Evolutionary conservation across 2,329 filamentous ascomycete species (phyloP).

Genomic region (Aspergillus calidoustus): DNA sequence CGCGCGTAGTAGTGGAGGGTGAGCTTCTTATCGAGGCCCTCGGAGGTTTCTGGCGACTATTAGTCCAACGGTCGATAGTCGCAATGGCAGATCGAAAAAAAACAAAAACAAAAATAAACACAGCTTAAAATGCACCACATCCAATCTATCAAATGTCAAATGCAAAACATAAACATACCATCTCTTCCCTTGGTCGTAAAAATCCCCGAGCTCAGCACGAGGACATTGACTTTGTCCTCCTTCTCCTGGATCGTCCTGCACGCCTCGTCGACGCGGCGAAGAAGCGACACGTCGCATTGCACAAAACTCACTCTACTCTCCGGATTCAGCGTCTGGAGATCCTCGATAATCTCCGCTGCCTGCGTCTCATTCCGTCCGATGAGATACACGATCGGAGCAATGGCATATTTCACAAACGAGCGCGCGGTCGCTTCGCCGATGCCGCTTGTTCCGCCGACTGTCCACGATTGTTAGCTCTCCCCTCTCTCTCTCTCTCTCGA

Average conservation of each 20-base stretch:
- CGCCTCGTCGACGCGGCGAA: conserved; percentile 57
- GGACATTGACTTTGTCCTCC: conserved; percentile 34
- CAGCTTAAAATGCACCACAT: not conserved
- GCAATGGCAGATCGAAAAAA: not conserved
- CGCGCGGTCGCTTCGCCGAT: conserved; percentile 15
- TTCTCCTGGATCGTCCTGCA: conserved; percentile 51
- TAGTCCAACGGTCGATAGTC: not conserved
- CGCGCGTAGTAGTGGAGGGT: conserved; percentile 40
- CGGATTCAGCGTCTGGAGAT: conserved; percentile 51
- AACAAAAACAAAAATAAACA: not conserved
- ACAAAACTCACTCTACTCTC: conserved; percentile 54
- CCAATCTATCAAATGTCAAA: no score
- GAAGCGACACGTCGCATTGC: conserved; percentile 53
- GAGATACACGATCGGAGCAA: conserved; percentile 56
- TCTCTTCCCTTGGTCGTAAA: conserved; percentile 5
- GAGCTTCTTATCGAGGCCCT: conserved; percentile 38
- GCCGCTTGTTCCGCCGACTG: conserved; percentile 26
- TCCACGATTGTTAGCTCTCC: not conserved
- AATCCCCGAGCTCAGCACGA: conserved; percentile 35
- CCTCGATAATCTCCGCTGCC: conserved; percentile 46
- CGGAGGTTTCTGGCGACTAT: conserved; percentile 31
- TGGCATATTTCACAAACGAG: conserved; percentile 37
- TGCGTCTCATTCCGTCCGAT: conserved; percentile 50
- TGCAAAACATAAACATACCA: conserved; percentile 13
- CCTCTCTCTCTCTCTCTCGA: no score